phyloP scores from a whole-genome alignment of 1,284 basidiomycete species.

The Retiboletus flavoniger region DNA sequence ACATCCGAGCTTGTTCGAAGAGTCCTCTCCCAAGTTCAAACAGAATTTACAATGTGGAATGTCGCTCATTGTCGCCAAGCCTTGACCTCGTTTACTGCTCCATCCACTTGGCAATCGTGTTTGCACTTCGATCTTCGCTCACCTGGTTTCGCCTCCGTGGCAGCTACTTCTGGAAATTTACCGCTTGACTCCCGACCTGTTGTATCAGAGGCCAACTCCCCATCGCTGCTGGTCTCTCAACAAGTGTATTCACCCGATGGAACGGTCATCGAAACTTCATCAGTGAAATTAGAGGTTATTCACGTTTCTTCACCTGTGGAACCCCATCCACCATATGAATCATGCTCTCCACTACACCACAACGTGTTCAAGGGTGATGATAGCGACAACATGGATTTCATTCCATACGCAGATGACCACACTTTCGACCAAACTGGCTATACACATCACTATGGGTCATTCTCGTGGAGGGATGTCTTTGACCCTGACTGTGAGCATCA shows the following conservation, averaged over 20 bases:
- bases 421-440: constrained; percentile 44
- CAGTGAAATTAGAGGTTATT: constrained; percentile 19
- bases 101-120: constrained; percentile 22
- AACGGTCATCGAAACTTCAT: constrained; percentile 9
- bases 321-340: constrained; percentile 47
- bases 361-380: constrained; percentile 58
- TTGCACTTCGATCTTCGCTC: constrained; percentile 17
- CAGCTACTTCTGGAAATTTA: neutral
- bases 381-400: constrained; percentile 50
- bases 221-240: constrained; percentile 7
- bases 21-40: constrained; percentile 21
- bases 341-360: constrained; percentile 46
- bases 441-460: constrained; percentile 40
- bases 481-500: constrained; percentile 52
- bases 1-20: constrained; percentile 16
- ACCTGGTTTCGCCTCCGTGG: constrained; percentile 1
- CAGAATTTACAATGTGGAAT: constrained; percentile 25
- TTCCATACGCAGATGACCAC: constrained; percentile 58
- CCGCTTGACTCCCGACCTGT: neutral
- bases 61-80: constrained; percentile 16
- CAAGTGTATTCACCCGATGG: constrained; percentile 18
- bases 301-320: constrained; percentile 16
- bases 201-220: neutral
- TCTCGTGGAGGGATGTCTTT: constrained; percentile 47
- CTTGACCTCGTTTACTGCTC: constrained; percentile 17